Evolutionary conservation across 768 basidiomycete species (phyloP).

Genomic region (Suillus hirtellus): DNA sequence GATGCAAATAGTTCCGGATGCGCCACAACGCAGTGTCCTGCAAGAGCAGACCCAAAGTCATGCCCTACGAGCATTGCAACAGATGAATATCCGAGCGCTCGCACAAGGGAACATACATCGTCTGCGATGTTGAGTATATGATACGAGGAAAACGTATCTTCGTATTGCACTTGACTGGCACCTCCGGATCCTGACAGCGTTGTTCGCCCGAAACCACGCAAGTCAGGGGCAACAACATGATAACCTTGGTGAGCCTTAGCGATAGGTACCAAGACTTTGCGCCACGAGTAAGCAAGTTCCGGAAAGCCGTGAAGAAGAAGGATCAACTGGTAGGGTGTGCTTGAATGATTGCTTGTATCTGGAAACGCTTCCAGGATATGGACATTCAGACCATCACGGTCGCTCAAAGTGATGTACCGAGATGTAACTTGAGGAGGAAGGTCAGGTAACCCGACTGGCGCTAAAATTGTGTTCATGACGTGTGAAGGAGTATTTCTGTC

Average conservation of each 20-base stretch:
- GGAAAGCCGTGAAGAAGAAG: constrained; percentile 68
- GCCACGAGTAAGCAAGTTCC: constrained; percentile 66
- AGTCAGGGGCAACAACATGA: constrained; percentile 64
- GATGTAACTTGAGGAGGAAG: constrained; percentile 38
- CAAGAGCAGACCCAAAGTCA: constrained; percentile 58
- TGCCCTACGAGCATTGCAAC: constrained; percentile 58
- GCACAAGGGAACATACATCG: constrained; percentile 53
- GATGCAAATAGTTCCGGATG: constrained; percentile 57
- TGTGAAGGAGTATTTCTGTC: not conserved
- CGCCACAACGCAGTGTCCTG: constrained; percentile 53
- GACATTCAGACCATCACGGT: constrained; percentile 41
- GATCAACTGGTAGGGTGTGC: constrained; percentile 43
- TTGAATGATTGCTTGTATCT: constrained; percentile 14
- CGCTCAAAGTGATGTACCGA: constrained; percentile 42
- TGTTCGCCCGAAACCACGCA: constrained; percentile 53
- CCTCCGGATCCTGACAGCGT: constrained; percentile 9
- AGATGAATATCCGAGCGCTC: constrained; percentile 47
- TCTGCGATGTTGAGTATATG: constrained; percentile 50
- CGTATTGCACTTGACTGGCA: constrained; percentile 35
- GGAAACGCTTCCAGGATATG: constrained; percentile 53
- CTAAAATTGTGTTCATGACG: not conserved
- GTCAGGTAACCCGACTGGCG: constrained; percentile 6
- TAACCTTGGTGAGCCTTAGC: constrained; percentile 44
- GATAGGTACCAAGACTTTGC: constrained; percentile 55
- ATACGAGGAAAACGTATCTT: constrained; percentile 52